These are phyloP conservation scores for Eucalyptus curtisii DNA, from an alignment of 345 rosid genomes.

Conservation along the genomic window DNA sequence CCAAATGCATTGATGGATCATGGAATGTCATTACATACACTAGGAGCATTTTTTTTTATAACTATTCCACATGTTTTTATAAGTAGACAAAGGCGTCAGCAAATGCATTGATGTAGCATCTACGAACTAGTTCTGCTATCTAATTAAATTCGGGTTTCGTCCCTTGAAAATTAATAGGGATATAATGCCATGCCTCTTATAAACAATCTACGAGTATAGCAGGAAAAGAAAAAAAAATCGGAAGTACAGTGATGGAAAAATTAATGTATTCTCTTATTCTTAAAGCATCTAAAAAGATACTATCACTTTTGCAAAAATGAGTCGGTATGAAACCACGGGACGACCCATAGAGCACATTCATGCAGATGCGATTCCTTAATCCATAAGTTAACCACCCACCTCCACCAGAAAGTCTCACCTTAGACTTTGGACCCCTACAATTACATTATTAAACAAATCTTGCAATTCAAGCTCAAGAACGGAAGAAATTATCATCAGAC, in stretches of 20 bases:
- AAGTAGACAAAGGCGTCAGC: background rate
- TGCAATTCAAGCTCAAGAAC: too few relatives aligned
- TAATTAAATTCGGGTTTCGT: background rate
- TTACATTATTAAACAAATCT: too few relatives aligned
- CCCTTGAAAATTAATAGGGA: background rate
- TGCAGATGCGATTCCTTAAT: background rate
- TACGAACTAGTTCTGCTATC: background rate
- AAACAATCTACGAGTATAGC: background rate
- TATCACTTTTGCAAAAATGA: background rate
- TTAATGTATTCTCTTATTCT: background rate
- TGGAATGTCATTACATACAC: background rate
- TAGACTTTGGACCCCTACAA: background rate
- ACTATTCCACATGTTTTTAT: background rate
- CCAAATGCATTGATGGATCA: too few relatives aligned
- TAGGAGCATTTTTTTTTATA: background rate
- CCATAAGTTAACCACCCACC: background rate
- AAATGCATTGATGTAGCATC: background rate
- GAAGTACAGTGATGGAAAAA: background rate
- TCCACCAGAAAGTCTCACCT: background rate
- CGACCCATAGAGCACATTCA: background rate
- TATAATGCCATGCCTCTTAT: background rate
- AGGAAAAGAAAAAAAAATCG: background rate
- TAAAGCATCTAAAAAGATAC: background rate
- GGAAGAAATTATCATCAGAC: background rate
- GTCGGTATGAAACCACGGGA: rapidly evolving